Evolutionary conservation across 2,329 filamentous ascomycete genomes (phyloP).

Genomic region (Cytospora piceicola): DNA sequence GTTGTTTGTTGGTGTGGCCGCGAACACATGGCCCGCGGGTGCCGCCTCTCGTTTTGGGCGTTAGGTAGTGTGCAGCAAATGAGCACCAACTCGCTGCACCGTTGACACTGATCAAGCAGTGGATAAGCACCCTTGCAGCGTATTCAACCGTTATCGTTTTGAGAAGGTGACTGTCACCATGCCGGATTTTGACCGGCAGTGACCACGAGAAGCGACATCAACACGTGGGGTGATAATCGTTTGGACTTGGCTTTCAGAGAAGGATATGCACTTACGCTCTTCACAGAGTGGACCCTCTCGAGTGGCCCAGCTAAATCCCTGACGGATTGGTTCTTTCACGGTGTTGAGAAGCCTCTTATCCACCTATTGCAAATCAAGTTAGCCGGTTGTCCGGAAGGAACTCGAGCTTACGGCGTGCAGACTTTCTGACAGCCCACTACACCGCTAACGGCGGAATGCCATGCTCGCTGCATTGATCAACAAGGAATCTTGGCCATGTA

Average conservation of each 20-base stretch:
- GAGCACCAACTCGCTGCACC: too few species aligned
- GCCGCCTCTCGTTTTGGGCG: constrained; percentile 8
- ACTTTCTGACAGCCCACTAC: constrained; percentile 12
- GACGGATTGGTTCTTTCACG: constrained; percentile 89
- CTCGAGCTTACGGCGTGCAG: constrained; percentile 17
- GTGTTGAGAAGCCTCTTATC: constrained; percentile 88
- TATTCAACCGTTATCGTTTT: constrained; percentile 16
- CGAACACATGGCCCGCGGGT: constrained; percentile 24
- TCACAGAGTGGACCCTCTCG: constrained; percentile 95
- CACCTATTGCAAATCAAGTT: constrained; percentile 54
- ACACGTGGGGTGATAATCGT: constrained; percentile 18
- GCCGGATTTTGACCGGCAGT: constrained; percentile 20
- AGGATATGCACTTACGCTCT: constrained; percentile 72
- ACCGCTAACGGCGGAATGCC: neutral
- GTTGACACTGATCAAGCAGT: neutral
- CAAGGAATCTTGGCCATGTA: constrained; percentile 30
- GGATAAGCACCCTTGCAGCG: neutral
- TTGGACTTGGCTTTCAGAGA: constrained; percentile 31
- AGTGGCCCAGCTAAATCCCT: constrained; percentile 96
- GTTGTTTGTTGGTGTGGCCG: constrained; percentile 13
- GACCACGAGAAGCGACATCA: constrained; percentile 9
- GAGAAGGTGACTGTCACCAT: constrained; percentile 21
- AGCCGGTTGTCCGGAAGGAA: constrained; percentile 21
- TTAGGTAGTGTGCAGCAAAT: constrained; percentile 2
- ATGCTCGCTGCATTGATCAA: too few species aligned